Evolutionary conservation across 2,329 filamentous ascomycete genomes (phyloP).

Genomic region (Curvularia lunata): DNA sequence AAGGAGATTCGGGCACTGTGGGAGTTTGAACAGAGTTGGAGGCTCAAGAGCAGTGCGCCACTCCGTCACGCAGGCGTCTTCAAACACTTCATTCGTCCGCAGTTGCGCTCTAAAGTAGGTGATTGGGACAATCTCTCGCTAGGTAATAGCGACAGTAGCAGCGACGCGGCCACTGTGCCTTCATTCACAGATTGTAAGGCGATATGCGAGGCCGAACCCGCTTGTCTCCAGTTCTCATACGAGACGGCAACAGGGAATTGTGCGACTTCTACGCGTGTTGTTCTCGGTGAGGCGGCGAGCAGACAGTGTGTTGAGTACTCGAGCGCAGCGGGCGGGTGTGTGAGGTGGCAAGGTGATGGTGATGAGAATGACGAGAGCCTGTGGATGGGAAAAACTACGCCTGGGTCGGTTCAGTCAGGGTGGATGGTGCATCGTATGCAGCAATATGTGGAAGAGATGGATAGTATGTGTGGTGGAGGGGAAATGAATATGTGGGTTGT

Average conservation of each 20-base stretch:
- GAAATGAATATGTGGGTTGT: not conserved
- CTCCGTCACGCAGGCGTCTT: slow-evolving; percentile 17
- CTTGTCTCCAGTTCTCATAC: slow-evolving; percentile 14
- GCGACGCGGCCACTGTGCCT: not conserved
- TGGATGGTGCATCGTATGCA: slow-evolving; percentile 9
- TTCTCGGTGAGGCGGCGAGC: slow-evolving; percentile 2
- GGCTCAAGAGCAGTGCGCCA: not conserved
- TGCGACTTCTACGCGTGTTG: not conserved
- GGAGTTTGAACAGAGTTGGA: slow-evolving; percentile 51
- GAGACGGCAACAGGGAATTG: not conserved
- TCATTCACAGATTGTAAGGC: not conserved
- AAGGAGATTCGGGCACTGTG: slow-evolving; percentile 53
- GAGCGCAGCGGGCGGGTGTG: slow-evolving; percentile 3
- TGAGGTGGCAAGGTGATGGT: not conserved
- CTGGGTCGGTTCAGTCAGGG: slow-evolving; percentile 7
- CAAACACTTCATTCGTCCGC: slow-evolving; percentile 11
- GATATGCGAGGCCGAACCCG: not conserved
- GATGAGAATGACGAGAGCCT: not conserved
- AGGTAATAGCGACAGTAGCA: not conserved
- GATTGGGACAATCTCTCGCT: slow-evolving; percentile 12
- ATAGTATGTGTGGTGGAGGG: not conserved
- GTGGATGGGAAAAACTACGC: not conserved
- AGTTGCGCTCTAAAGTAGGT: not conserved
- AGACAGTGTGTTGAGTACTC: slow-evolving; percentile 9
- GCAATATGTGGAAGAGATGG: not conserved